These are phyloP conservation scores for Botrytis tulipae DNA, from an alignment of 2,329 filamentous ascomycete species.

Conservation along the genomic window DNA sequence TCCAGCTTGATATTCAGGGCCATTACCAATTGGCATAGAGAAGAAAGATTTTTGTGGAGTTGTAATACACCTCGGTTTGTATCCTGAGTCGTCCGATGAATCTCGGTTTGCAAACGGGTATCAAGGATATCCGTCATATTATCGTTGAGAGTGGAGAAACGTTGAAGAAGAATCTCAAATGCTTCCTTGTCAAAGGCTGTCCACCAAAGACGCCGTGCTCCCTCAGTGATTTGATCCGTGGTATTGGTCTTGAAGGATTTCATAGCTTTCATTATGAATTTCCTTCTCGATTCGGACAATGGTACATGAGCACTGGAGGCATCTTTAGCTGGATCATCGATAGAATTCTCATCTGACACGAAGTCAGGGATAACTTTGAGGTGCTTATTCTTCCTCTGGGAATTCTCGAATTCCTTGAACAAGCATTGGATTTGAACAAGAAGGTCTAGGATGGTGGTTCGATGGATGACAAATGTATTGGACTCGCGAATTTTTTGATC, in stretches of 20 bases:
- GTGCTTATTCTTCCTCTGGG: constrained; percentile 43
- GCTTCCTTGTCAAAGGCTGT: constrained; percentile 47
- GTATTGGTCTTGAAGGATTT: constrained; percentile 41
- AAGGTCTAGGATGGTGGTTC: constrained; percentile 49
- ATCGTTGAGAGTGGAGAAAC: constrained; percentile 48
- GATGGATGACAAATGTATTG: constrained; percentile 49
- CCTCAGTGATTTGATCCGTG: constrained; percentile 33
- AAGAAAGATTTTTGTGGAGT: constrained; percentile 47
- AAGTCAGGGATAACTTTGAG: constrained; percentile 41
- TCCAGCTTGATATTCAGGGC: constrained; percentile 47
- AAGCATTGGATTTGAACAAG: constrained; percentile 49
- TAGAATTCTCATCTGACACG: constrained; percentile 26
- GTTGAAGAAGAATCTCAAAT: constrained; percentile 46
- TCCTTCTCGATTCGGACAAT: constrained; percentile 42
- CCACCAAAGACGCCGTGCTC: constrained; percentile 42
- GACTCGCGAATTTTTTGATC: constrained; percentile 46
- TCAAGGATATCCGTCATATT: constrained; percentile 50
- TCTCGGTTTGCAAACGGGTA: constrained; percentile 47
- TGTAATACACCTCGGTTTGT: constrained; percentile 49
- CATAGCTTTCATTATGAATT: constrained; percentile 49
- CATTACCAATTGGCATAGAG: constrained; percentile 47
- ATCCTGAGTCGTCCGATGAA: constrained; percentile 48
- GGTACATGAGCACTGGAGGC: constrained; percentile 47
- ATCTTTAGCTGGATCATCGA: constrained; percentile 44
- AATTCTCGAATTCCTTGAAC: constrained; percentile 47